Conservation (phyloP, 345 rosid genomes). For the Eucalyptus lansdowneana region DNA sequence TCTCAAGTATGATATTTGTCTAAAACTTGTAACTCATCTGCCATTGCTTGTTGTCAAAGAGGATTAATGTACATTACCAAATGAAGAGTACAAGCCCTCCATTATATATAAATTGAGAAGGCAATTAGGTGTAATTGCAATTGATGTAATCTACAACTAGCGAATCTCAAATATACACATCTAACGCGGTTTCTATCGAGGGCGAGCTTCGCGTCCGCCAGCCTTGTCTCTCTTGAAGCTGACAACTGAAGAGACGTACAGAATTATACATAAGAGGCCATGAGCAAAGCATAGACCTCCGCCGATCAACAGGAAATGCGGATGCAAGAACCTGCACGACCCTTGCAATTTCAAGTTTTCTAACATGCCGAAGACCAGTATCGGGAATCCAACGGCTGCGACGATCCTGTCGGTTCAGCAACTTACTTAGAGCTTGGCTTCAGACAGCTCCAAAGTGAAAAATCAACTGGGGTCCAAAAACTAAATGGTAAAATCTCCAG, state of each 20-base stretch:
- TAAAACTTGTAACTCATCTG: neutral
- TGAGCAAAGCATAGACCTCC: neutral
- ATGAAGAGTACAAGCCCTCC: neutral
- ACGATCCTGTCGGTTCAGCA: neutral
- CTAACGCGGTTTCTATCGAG: neutral
- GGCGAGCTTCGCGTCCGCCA: neutral
- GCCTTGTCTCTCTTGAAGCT: neutral
- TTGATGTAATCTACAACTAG: neutral
- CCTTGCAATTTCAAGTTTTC: neutral
- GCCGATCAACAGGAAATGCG: neutral
- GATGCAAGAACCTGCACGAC: neutral
- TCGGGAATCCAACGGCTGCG: neutral
- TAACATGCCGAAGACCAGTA: neutral
- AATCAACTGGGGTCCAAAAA: neutral
- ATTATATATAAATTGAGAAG: neutral
- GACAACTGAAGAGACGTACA: neutral
- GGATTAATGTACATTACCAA: neutral
- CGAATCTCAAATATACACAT: neutral
- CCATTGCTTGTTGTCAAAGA: neutral
- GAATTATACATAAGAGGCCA: neutral
- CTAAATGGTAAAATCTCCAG: neutral
- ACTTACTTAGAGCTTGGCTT: neutral
- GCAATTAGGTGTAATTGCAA: neutral
- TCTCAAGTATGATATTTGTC: neutral
- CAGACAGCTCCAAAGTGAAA: neutral